A percentile compares a stretch with the other conserved stretches of the same genome.
These are phyloP conservation scores for Lagerstroemia speciosa DNA, from an alignment of 345 rosid genomes.

Conservation along the genomic window DNA sequence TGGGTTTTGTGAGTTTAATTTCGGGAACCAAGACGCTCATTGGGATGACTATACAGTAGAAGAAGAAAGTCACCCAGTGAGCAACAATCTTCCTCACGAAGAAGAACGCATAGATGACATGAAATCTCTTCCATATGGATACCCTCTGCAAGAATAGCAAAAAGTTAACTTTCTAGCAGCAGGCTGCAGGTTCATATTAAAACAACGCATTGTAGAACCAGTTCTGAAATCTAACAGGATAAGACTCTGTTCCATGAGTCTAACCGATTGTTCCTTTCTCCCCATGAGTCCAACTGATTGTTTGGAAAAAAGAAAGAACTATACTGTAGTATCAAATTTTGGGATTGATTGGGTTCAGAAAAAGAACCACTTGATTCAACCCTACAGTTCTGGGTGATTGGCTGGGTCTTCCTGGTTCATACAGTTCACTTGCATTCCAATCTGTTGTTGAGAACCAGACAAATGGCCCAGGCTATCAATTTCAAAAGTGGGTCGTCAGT, in stretches of 20 bases:
- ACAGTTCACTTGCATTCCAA: not conserved
- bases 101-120: slow-evolving; percentile 43
- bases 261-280: not conserved
- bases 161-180: not conserved
- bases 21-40: slow-evolving; percentile 40
- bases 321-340: not conserved
- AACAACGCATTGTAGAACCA: not conserved
- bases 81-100: slow-evolving; percentile 38
- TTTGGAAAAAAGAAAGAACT: not conserved
- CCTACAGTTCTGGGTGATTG: not conserved
- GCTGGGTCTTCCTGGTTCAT: not conserved
- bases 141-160: slow-evolving; percentile 26
- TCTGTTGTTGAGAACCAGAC: not conserved
- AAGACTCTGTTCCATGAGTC: not conserved
- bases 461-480: too few relatives aligned
- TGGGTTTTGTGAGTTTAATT: slow-evolving; percentile 31
- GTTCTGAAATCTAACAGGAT: not conserved
- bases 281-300: too few relatives aligned
- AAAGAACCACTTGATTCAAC: not conserved
- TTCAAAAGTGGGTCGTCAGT: too few relatives aligned
- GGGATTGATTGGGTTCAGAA: not conserved
- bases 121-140: slow-evolving; percentile 39
- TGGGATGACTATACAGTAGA: slow-evolving; percentile 44
- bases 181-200: not conserved
- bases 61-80: slow-evolving; percentile 41